These are phyloP conservation scores for Datura wrightii DNA, from an alignment of 257 asterid species.

Conservation along the genomic window DNA sequence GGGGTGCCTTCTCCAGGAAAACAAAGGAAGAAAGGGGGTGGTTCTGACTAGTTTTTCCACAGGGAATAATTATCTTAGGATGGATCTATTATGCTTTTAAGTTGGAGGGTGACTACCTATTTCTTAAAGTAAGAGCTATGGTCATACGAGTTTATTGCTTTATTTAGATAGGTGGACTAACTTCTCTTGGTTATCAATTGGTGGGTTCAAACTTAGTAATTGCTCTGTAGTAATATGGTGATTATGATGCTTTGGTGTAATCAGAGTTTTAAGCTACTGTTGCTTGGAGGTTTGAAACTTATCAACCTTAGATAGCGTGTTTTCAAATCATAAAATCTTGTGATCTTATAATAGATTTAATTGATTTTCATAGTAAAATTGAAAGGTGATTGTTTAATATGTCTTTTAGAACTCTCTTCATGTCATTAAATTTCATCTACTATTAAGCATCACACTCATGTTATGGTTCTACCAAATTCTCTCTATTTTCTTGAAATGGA, in stretches of 20 bases:
- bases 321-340: not conserved
- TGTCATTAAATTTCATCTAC: constrained; percentile 2
- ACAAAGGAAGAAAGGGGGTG: not conserved
- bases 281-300: not conserved
- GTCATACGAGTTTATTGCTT: not conserved
- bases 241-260: constrained; percentile 6
- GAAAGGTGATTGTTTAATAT: not conserved
- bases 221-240: constrained; percentile 16
- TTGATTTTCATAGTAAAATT: not conserved
- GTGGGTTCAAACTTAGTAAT: constrained; percentile 14
- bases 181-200: constrained; percentile 18
- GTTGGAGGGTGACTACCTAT: not conserved
- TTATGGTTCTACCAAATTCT: not conserved
- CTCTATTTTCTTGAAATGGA: constrained; percentile 5
- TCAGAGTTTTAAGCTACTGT: constrained; percentile 7
- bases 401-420: constrained; percentile 13
- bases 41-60: not conserved
- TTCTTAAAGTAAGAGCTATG: not conserved
- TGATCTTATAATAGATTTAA: not conserved
- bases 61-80: constrained; percentile 9
- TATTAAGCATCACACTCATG: not conserved
- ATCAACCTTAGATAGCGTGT: not conserved
- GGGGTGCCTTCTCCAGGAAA: not conserved
- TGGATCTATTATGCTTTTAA: not conserved
- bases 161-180: constrained; percentile 1